These are phyloP conservation scores for Calonectria ilicicola DNA, from an alignment of 2,329 filamentous ascomycete species.

Conservation along the genomic window DNA sequence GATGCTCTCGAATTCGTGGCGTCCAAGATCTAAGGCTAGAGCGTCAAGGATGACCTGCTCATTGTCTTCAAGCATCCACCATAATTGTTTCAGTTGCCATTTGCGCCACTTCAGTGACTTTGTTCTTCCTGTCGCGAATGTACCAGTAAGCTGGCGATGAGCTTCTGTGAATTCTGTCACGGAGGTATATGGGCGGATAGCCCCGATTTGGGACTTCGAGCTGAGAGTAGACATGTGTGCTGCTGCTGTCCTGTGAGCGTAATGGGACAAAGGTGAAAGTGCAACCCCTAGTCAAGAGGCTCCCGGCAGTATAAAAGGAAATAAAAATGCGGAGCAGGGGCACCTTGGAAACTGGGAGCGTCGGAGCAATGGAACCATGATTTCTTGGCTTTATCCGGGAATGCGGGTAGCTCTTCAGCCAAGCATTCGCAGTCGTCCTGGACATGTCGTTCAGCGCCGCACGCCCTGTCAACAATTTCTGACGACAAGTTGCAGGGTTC, in stretches of 20 bases:
- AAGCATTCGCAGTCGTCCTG: neutral
- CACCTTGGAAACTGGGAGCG: neutral
- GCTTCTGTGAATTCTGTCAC: neutral
- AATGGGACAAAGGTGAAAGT: neutral
- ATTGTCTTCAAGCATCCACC: conserved; percentile 10
- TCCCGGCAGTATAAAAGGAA: neutral
- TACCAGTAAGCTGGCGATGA: neutral
- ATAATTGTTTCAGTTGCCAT: neutral
- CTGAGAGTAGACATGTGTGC: neutral
- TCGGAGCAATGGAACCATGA: neutral
- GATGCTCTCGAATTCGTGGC: neutral
- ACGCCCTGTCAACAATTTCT: neutral
- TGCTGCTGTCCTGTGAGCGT: neutral
- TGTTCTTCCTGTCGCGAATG: neutral
- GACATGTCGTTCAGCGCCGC: neutral
- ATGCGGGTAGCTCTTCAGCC: neutral
- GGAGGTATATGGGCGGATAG: neutral
- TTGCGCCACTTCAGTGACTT: neutral
- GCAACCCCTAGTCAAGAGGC: neutral
- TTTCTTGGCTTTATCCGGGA: neutral
- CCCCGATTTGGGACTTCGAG: neutral
- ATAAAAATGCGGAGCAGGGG: neutral
- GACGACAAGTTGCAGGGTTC: neutral
- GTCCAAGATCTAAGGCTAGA: neutral
- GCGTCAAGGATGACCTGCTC: neutral